Conservation (phyloP, 73 alveolate genomes). For the Paramecium sexaurelia region DNA sequence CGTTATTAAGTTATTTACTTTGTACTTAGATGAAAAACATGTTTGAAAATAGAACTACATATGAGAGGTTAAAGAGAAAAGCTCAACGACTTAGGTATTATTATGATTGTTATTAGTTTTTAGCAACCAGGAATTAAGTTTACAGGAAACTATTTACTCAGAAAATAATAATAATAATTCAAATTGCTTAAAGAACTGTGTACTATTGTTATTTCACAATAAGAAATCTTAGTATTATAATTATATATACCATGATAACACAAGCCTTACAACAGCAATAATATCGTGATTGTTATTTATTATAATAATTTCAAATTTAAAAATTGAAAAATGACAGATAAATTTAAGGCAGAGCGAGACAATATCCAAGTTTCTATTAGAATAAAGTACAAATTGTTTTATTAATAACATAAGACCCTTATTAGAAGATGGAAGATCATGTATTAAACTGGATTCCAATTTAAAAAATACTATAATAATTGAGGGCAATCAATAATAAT, state of each 20-base stretch:
- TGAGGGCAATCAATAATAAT: neutral
- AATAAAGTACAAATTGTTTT: neutral
- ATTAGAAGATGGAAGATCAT: slow-evolving; percentile 3
- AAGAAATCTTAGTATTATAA: neutral
- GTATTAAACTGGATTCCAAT: slow-evolving; percentile 34
- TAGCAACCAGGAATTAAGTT: neutral
- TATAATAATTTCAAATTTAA: neutral
- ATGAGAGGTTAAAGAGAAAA: neutral
- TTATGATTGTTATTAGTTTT: neutral
- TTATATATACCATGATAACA: neutral
- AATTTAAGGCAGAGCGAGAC: neutral
- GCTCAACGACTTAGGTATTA: neutral
- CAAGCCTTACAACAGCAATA: slow-evolving; percentile 7
- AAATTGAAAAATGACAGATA: slow-evolving; percentile 32
- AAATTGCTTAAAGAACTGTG: neutral
- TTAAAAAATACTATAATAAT: slow-evolving; percentile 37
- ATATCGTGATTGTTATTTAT: neutral
- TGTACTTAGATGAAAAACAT: neutral
- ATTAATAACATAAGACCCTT: slow-evolving; percentile 10
- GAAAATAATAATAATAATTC: neutral
- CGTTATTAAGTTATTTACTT: neutral
- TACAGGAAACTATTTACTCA: neutral
- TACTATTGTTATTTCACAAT: neutral
- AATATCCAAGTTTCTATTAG: slow-evolving; percentile 45
- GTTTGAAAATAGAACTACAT: neutral